Evolutionary conservation across 164 flowering plant species (phyloP).

Genomic region (Magnolia officinalis): DNA sequence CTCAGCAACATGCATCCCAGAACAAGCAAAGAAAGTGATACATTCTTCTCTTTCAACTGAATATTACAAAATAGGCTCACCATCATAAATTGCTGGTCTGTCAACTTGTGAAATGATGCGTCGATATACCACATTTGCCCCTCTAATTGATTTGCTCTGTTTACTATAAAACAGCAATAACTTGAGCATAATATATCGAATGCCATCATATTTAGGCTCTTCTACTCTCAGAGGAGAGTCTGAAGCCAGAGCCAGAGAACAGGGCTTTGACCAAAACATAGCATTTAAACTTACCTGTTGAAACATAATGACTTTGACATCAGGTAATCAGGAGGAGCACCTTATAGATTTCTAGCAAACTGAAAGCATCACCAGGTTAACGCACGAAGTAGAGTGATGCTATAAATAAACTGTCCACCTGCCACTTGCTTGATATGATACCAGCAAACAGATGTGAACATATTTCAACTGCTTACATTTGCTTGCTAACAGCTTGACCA

Average conservation of each 20-base stretch:
- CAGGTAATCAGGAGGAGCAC: neutral
- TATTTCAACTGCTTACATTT: no score
- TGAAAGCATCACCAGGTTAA: neutral
- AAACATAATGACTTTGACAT: constrained; percentile 8
- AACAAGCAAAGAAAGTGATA: neutral
- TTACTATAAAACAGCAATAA: constrained; percentile 82
- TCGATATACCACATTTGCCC: constrained; percentile 72
- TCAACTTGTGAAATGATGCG: constrained; percentile 81
- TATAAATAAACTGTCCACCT: neutral
- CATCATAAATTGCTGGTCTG: constrained; percentile 73
- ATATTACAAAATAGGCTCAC: constrained; percentile 27
- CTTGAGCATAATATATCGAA: constrained; percentile 49
- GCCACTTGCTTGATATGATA: neutral
- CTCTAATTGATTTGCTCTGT: constrained; percentile 83
- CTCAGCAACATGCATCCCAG: neutral
- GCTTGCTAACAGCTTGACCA: neutral
- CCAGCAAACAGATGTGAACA: neutral
- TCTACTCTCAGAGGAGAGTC: constrained; percentile 78
- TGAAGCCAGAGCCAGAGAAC: constrained; percentile 71
- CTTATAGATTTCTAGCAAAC: neutral
- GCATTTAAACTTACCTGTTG: constrained; percentile 70
- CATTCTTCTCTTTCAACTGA: neutral
- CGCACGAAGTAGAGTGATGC: neutral
- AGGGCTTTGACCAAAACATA: constrained; percentile 79
- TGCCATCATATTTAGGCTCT: constrained; percentile 75